Evolutionary conservation across 805 yeast species (phyloP), one percentile per base, ranked within the genome.

Genomic region (Teunomyces gatunensis): DNA sequence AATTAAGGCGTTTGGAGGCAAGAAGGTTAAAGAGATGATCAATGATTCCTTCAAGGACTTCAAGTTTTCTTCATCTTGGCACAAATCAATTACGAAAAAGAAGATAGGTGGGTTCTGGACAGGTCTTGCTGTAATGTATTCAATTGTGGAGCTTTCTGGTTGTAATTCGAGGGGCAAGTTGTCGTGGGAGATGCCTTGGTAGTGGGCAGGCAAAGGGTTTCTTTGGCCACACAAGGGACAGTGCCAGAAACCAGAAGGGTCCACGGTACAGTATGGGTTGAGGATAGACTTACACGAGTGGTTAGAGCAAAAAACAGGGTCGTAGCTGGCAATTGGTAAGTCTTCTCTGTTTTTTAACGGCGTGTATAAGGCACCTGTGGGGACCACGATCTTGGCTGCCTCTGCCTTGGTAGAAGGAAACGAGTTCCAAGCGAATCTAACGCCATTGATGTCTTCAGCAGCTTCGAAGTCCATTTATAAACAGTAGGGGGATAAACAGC

Each of bases 331-430:
- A 45, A 87, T 70, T 13, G 89, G 85, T 52, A 89, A 73, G 53
- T 85, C 90, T 50, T 85, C 86, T 55, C 87, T 80, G 48, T 81
- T 81, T 59, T 89, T 83, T 57, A 94, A 78, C 6, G 99, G 99
- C n/a, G 97, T 91, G 74, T 90, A 94, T 52, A 94, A 72, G 47
- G 96, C 85, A 36, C 97, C 96, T 32, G 94, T 84, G 10, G 99
- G 99, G 28, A 94, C 91, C 15, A 92, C 95, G 60, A 90, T 86
- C 56, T 94, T 86, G 58, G 85, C 84, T 15, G 96, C 94, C 67
- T 94, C 98, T 36, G 83, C 81, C 56, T 90, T 83, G 33, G 96
- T 85, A 36, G 87, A 83, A 25, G 99, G 99, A 59, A 92, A 84
- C 36, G 88, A 85, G 72, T 75, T 71, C 84, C 87, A 68, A 11